Base-by-base conservation (phyloP, 192 early-diverging fungal genomes). In the Mortierella hygrophila region DNA sequence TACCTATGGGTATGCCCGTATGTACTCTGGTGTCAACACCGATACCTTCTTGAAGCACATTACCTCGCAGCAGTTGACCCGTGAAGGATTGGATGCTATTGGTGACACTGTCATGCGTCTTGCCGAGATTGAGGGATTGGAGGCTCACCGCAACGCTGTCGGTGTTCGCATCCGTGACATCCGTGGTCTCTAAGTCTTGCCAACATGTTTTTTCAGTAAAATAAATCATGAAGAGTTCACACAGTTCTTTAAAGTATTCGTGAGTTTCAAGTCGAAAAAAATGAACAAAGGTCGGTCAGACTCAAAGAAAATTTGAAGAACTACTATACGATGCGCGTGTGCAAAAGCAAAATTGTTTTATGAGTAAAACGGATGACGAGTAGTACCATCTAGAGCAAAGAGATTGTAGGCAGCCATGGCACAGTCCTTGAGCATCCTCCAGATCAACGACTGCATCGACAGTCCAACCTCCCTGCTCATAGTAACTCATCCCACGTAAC, bases 1-100 rank as follows among this genome's bases (percentile, higher is more conserved):
- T 23, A 99, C 98, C 2, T 99, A 99, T 83, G 99, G 99, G 41
- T 99, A 97, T 88, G 95, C 99, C 29, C 91, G 94, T 75, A 99
- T 99, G 97, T 99, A 99, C 90, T 98, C 97, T 78, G 99, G 99
- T 40, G 98, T 99, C 38, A 99, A 97, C 89, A 99, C 98, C 13
- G 91, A 91, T 40, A 97, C 98, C 0, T 99, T 99, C 91, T 85
- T 99, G 71, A 99, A 99, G 90, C 96, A 99, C 83, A 98, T 99
- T 37, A 99, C 99, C 2, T 90, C 96, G 23, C 99, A 99, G 90
- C 92, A 93, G 80, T 89, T 99, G 32, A 98, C 97, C 7, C 91
- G 91, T 70, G 95, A 97, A 42, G 99, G 99, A 23, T 88, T 99
- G 86, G 88, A 97, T 68, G 88, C 90, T 40, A 90, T 96, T 57